Evolutionary conservation across 164 flowering plant species (phyloP).

Genomic region (Chimonanthus praecox): DNA sequence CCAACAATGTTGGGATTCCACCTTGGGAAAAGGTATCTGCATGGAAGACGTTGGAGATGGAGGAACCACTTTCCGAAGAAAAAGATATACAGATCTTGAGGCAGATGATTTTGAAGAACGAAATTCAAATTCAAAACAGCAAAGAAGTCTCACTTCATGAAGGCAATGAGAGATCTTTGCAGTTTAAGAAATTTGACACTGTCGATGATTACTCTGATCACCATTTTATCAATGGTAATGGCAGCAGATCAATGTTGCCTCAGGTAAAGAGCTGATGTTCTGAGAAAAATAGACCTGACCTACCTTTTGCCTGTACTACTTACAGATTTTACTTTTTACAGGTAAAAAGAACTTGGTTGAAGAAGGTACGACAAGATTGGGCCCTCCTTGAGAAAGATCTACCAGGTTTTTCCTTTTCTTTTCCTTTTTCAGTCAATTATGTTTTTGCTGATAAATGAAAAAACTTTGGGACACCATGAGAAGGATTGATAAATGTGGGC

Average conservation of each 20-base stretch:
- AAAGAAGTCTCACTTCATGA: background rate
- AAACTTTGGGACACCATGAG: background rate
- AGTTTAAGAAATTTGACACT: constrained; percentile 64
- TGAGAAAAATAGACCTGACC: no score
- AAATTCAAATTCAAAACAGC: constrained; percentile 19
- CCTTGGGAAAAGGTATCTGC: constrained; percentile 24
- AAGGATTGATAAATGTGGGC: background rate
- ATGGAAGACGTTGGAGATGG: constrained; percentile 16
- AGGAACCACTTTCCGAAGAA: constrained; percentile 7
- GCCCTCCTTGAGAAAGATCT: constrained; percentile 68
- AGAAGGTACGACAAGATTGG: constrained; percentile 93
- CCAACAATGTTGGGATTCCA: constrained; percentile 13
- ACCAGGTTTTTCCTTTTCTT: constrained; percentile 52
- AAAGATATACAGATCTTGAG: constrained; percentile 18
- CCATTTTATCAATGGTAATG: constrained; percentile 46
- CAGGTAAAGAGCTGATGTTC: constrained; percentile 37
- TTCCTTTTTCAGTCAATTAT: background rate
- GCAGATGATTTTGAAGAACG: constrained; percentile 13
- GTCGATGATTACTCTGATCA: constrained; percentile 64
- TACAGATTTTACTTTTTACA: constrained; percentile 15
- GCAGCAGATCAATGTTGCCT: constrained; percentile 27
- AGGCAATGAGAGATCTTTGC: constrained; percentile 11
- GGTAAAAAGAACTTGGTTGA: constrained; percentile 69
- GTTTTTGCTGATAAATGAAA: background rate
- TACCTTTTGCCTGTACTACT: background rate